These are phyloP conservation scores for Pythium scleroteichum DNA, from an alignment of 352 stramenopile genomes.

Conservation along the genomic window DNA sequence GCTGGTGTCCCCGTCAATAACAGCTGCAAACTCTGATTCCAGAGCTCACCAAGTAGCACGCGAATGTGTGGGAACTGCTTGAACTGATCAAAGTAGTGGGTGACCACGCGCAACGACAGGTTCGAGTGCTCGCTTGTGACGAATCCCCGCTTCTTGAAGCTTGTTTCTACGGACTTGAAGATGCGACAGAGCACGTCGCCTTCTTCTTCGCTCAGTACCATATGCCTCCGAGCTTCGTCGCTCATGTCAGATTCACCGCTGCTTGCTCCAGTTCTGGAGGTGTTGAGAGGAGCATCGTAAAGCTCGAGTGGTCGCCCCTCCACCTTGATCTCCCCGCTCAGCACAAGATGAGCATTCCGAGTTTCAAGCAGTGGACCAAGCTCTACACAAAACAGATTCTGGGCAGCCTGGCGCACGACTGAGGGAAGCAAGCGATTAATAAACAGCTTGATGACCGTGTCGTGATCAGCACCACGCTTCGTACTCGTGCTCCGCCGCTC, in stretches of 20 bases:
- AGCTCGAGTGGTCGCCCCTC: slow-evolving; percentile 52
- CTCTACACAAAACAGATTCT: slow-evolving; percentile 65
- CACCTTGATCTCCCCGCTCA: slow-evolving; percentile 68
- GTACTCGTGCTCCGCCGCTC: slow-evolving; percentile 57
- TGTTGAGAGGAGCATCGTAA: slow-evolving; percentile 57
- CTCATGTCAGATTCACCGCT: slow-evolving; percentile 30
- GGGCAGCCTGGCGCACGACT: slow-evolving; percentile 56
- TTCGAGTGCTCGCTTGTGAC: slow-evolving; percentile 44
- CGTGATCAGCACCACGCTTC: slow-evolving; percentile 61
- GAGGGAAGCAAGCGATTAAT: slow-evolving; percentile 72
- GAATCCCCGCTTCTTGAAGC: slow-evolving; percentile 53
- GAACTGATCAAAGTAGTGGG: slow-evolving; percentile 69
- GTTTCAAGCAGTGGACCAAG: slow-evolving; percentile 56
- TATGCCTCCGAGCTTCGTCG: slow-evolving; percentile 47
- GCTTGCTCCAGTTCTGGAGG: slow-evolving; percentile 1
- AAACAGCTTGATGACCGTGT: slow-evolving; percentile 81
- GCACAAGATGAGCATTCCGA: slow-evolving; percentile 52
- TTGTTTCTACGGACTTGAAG: slow-evolving; percentile 56
- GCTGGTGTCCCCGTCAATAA: slow-evolving; percentile 16
- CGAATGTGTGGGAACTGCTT: slow-evolving; percentile 47
- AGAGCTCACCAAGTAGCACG: slow-evolving; percentile 47
- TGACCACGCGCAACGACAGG: slow-evolving; percentile 64
- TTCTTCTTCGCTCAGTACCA: slow-evolving; percentile 52
- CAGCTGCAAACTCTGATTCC: slow-evolving; percentile 55
- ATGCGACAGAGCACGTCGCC: slow-evolving; percentile 44